Percentiles rank a stretch among this genome's conserved stretches.
Evolutionary conservation across 352 stramenopile genomes (phyloP).

Genomic region (Pythium grandisporangium): DNA sequence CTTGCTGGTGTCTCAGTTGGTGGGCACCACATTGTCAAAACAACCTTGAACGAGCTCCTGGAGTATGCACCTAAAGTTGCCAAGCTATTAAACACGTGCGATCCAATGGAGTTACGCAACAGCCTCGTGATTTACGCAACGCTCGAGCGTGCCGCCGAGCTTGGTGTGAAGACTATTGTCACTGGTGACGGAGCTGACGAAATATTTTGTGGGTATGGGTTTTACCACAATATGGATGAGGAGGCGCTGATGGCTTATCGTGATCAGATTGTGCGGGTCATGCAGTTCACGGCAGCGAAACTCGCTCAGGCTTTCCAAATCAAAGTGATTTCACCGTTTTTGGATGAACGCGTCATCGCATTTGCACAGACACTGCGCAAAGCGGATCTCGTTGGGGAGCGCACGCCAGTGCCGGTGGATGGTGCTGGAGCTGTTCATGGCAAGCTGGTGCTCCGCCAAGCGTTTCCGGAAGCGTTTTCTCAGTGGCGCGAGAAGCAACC

Average conservation of each 20-base stretch:
- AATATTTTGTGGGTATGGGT: constrained; percentile 83
- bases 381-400: constrained; percentile 52
- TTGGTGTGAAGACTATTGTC: constrained; percentile 53
- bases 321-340: constrained; percentile 65
- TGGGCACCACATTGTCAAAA: constrained; percentile 51
- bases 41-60: constrained; percentile 47
- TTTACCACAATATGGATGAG: constrained; percentile 65
- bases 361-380: constrained; percentile 60
- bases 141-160: constrained; percentile 33
- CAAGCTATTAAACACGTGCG: constrained; percentile 56
- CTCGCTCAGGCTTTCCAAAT: constrained; percentile 57
- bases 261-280: constrained; percentile 60
- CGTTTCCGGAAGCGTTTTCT: constrained; percentile 73
- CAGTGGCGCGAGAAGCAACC: constrained; percentile 85
- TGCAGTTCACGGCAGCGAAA: constrained; percentile 76
- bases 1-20: constrained; percentile 32
- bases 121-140: constrained; percentile 77
- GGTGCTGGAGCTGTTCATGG: constrained; percentile 36
- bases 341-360: constrained; percentile 51
- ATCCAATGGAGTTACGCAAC: constrained; percentile 86
- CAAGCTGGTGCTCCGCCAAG: constrained; percentile 80
- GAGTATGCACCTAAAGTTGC: constrained; percentile 22
- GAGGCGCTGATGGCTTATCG: constrained; percentile 55
- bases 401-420: constrained; percentile 42
- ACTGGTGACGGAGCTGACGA: constrained; percentile 85